Evolutionary conservation across 306 rosid species (phyloP), one percentile per base, ranked within the genome.

Genomic region (Castanopsis chinensis): DNA sequence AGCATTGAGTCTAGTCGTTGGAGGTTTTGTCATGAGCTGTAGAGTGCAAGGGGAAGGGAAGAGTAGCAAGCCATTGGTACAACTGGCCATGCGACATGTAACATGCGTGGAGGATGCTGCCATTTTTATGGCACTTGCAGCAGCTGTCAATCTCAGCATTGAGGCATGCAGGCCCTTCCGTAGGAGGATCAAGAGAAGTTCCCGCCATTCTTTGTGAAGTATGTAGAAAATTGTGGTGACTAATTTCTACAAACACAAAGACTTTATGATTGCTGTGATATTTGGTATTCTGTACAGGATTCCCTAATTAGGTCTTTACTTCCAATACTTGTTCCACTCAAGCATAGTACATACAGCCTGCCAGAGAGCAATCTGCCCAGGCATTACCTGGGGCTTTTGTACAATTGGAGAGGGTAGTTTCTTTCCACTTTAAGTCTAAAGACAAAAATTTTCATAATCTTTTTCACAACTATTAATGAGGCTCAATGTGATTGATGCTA

Each of bases 41-140:
- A 88, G 92, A 78, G 92, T 92, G 75, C 96, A 92, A 85, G 98
- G 98, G 20, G 97, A 94, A 85, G 98, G 98, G 14, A 94, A 86
- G 84, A 86, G 83, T 69, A 83, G 97, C 33, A 92, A 86, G 80
- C 98, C 97, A 0, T 81, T 80, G 63, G 98, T 94, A 20, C 97
- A 94, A 49, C 84, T 94, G 11, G 97, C 97, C 56, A 79, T 92
- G 94, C 87, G 97, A 68, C 98, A 94, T 11, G 92, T 94, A 74
- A 92, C 97, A 0, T 94, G 98, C 0, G 88, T 89, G 57, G 97
- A 94, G 83, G 98, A 94, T 27, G 98, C 98, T 3, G 98, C 98
- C 60, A 92, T 92, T 74, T 94, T 94, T 86, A 89, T 94, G 97
- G 98, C 97, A 5, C 96, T 94, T 71, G 98, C 96, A 19, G 94